Conservation (phyloP, 2,329 filamentous ascomycete species). For the Cyphellophora attinorum region DNA sequence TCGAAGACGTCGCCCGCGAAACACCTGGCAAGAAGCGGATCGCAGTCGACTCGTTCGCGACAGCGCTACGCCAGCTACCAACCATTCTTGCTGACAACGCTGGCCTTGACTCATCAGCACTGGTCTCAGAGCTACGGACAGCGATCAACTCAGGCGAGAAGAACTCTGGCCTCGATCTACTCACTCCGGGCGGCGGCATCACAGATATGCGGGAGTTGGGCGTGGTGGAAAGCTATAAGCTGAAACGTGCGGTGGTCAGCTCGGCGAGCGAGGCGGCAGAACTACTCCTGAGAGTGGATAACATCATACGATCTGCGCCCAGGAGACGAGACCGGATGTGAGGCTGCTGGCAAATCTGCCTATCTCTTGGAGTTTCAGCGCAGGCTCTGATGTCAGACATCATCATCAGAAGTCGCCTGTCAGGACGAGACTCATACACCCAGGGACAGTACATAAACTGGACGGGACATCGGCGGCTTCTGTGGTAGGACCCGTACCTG, state of each 20-base stretch:
- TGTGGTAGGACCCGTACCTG: too few relatives aligned
- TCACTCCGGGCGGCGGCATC: slow-evolving; percentile 83
- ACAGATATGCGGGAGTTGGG: slow-evolving; percentile 92
- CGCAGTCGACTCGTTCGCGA: slow-evolving; percentile 81
- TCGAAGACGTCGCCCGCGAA: slow-evolving; percentile 85
- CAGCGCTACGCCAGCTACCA: slow-evolving; percentile 81
- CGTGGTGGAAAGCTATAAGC: slow-evolving; percentile 95
- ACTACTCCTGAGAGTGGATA: slow-evolving; percentile 88
- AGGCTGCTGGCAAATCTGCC: slow-evolving; percentile 12
- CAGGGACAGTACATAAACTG: too few relatives aligned
- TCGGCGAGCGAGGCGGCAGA: slow-evolving; percentile 95
- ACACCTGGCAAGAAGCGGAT: slow-evolving; percentile 95
- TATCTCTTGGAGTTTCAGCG: slow-evolving; percentile 3
- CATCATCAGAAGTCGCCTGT: too few relatives aligned
- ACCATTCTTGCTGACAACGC: slow-evolving; percentile 97
- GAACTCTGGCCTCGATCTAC: slow-evolving; percentile 80
- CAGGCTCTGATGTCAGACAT: too few relatives aligned
- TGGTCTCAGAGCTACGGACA: slow-evolving; percentile 83
- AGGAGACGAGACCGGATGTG: slow-evolving; percentile 69
- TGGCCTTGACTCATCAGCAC: slow-evolving; percentile 86
- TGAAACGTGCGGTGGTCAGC: slow-evolving; percentile 95
- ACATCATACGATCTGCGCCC: slow-evolving; percentile 92
- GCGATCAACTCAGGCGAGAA: slow-evolving; percentile 91
- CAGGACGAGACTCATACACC: too few relatives aligned
- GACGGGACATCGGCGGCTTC: too few relatives aligned